Evolutionary conservation across 163 green algal species (phyloP).

Genomic region (Smithsoniella earleae): DNA sequence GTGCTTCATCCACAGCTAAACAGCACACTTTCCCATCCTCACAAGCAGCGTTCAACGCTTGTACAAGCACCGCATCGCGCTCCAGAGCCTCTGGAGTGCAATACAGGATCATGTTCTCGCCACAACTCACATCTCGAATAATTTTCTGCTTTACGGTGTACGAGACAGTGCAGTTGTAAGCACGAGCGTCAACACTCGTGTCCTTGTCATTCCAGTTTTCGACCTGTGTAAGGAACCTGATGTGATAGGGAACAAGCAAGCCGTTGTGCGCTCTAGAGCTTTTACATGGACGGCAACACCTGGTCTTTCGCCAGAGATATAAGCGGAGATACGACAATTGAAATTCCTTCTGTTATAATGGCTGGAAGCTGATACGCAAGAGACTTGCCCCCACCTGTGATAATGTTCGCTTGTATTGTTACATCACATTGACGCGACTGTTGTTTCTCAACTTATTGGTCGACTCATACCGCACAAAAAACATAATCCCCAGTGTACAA

Average conservation of each 20-base stretch:
- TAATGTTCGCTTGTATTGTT: too few relatives aligned
- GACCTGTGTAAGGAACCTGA: not conserved
- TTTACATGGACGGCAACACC: conserved; percentile 40
- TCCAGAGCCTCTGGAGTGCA: conserved; percentile 51
- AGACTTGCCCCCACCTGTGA: conserved; percentile 10
- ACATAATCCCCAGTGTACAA: too few relatives aligned
- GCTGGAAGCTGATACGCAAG: not conserved
- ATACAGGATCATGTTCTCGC: conserved; percentile 55
- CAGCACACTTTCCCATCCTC: too few relatives aligned
- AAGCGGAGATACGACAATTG: conserved; percentile 59
- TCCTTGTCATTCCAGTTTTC: conserved; percentile 1
- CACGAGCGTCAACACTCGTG: not conserved
- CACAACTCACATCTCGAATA: not conserved
- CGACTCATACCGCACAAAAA: too few relatives aligned
- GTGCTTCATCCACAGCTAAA: conserved; percentile 46
- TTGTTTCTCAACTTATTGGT: too few relatives aligned
- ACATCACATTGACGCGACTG: too few relatives aligned
- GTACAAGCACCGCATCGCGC: not conserved
- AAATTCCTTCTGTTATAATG: not conserved
- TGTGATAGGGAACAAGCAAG: not conserved
- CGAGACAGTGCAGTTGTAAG: conserved; percentile 17
- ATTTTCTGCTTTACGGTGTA: not conserved
- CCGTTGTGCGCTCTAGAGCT: not conserved
- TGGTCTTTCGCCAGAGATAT: conserved; percentile 71
- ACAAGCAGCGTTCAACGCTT: too few relatives aligned